phyloP scores from a whole-genome alignment of 352 stramenopile species.

The Globisporangium cystogenes region DNA sequence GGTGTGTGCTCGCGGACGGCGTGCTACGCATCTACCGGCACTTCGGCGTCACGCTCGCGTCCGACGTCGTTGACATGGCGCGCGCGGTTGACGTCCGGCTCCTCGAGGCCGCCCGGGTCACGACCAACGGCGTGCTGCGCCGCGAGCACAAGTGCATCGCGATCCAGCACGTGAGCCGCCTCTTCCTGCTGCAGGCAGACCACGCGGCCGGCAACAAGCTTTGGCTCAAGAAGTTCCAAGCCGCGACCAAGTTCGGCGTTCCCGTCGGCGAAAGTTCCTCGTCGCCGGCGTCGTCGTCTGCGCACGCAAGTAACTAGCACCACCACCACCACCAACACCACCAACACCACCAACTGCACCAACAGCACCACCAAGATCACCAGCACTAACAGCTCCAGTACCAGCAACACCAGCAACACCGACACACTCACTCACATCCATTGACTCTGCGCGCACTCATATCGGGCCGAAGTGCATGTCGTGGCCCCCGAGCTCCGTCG shows the following conservation, averaged over 20 bases:
- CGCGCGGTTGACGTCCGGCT: slow-evolving; percentile 42
- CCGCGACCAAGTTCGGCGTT: slow-evolving; percentile 26
- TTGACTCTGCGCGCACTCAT: too few species aligned
- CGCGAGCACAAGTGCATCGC: slow-evolving; percentile 29
- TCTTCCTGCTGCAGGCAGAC: slow-evolving; percentile 59
- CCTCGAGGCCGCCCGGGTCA: slow-evolving; percentile 20
- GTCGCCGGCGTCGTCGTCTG: too few species aligned
- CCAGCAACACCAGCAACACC: too few species aligned
- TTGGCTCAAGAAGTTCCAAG: slow-evolving; percentile 69
- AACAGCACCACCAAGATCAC: too few species aligned
- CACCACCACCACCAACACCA: too few species aligned
- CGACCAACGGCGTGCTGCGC: slow-evolving; percentile 8
- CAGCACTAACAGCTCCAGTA: too few species aligned
- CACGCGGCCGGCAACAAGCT: slow-evolving; percentile 26
- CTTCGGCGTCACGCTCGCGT: slow-evolving; percentile 60
- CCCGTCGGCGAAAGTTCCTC: too few species aligned
- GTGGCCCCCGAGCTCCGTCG: slow-evolving; percentile 31
- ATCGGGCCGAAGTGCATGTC: slow-evolving; percentile 36
- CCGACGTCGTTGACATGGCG: slow-evolving; percentile 51
- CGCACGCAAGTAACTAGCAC: too few species aligned
- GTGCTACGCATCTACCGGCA: slow-evolving; percentile 66
- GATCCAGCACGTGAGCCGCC: slow-evolving; percentile 33
- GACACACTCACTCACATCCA: too few species aligned
- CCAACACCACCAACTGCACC: too few species aligned
- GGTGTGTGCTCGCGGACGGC: slow-evolving; percentile 64